Base-by-base conservation (phyloP, 2,329 filamentous ascomycete species). In the Aspergillus neotritici region DNA sequence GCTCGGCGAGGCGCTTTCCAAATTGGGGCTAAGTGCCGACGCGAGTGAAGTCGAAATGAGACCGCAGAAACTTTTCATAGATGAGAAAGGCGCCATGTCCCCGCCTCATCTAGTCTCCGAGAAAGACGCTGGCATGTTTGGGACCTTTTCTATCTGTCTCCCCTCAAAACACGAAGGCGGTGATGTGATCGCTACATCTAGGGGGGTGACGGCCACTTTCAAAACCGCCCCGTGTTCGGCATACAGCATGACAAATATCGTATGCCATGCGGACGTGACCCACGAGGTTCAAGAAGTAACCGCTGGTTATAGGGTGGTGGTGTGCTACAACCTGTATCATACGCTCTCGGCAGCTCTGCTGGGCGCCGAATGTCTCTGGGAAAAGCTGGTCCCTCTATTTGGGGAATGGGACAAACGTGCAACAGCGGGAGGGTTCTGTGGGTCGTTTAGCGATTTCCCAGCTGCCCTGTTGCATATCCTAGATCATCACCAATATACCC, bases 111-210 rank as follows among this genome's bases (percentile, higher is more conserved):
- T 38, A 11, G 46, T 46, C 25, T 46, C 48, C 4, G 40, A 47
- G n/a, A 44, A 44, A 7, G 37, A 36, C 2, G 21, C 40, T 36
- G 48, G 41, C 1, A 49, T 49, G 46, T 46, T 51, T 16, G 49
- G 37, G 16, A 51, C 49, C 4, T 37, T 49, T 12, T 39, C 42
- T 3, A 21, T 51, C 4, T 44, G 28, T 15, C 39, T 49, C 4
- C 46, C 46, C 1, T 51, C 49, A 5, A 41, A 44, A 10, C 38
- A 51, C 14, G 38, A 49, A 15, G 48, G 48, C 4, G 48, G 46
- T 4, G 30, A 42, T 25, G 33, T 51, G 10, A 17, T 43, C 11
- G 43, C 33, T 10, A 31, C 38, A 16, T 47, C 47, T 6, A 36
- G 12, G 5, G 25, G 13, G 9, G 12, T 33, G 9, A 9, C 6